These are phyloP conservation scores for Ceratocystis smalleyi DNA, from an alignment of 2,329 filamentous ascomycete species.

Conservation along the genomic window DNA sequence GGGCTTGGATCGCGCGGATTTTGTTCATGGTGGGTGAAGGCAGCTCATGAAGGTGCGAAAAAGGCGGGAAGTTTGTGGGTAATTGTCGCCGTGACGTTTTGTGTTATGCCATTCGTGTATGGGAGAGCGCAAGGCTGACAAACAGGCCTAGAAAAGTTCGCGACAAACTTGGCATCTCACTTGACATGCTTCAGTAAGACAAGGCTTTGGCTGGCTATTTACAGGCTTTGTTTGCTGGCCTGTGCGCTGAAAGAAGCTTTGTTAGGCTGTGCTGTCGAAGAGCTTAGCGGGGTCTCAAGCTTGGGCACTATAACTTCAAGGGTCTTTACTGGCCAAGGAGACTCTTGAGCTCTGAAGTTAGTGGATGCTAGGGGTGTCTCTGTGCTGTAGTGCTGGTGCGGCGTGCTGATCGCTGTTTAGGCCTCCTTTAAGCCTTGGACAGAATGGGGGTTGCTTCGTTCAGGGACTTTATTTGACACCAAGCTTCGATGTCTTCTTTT, in stretches of 20 bases:
- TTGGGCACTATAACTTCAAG: not conserved
- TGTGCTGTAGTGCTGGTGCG: not conserved
- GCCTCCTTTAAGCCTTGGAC: not conserved
- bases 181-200: not conserved
- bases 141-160: not conserved
- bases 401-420: not conserved
- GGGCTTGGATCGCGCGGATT: conserved; percentile 77
- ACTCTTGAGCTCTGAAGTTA: not conserved
- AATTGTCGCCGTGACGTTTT: no score
- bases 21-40: conserved; percentile 56
- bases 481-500: not conserved
- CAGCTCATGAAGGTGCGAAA: not conserved
- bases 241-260: conserved; percentile 1
- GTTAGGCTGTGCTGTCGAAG: not conserved
- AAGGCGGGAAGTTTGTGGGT: not conserved
- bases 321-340: not conserved
- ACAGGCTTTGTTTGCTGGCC: not conserved
- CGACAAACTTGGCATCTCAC: not conserved
- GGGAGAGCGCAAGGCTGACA: not conserved
- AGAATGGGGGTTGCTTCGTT: not conserved
- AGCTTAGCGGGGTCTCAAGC: not conserved
- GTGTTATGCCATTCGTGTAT: not conserved
- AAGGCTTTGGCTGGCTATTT: not conserved
- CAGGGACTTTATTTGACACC: not conserved
- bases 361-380: not conserved